Evolutionary conservation across 2,329 filamentous ascomycete genomes (phyloP).

Genomic region (Aspergillus texensis): DNA sequence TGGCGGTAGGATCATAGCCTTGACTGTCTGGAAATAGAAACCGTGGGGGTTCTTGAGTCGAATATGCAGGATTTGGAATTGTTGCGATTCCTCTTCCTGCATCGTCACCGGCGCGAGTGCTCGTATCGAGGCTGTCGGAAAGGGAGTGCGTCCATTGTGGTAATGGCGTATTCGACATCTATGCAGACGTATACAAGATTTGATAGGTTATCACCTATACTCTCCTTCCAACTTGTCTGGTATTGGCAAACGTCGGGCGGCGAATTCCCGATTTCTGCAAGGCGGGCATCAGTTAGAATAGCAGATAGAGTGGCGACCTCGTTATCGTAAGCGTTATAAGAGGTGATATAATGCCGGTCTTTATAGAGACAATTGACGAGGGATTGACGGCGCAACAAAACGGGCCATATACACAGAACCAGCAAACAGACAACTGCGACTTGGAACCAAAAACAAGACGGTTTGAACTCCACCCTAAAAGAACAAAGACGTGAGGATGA

Average conservation of each 20-base stretch:
- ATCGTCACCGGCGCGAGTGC: conserved; percentile 18
- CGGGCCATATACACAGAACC: conserved; percentile 4
- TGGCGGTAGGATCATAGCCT: conserved; percentile 22
- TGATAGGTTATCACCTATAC: conserved; percentile 9
- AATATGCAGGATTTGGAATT: conserved; percentile 21
- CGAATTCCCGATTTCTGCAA: conserved; percentile 11
- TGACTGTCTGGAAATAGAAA: conserved; percentile 23
- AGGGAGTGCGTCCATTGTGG: conserved; percentile 31
- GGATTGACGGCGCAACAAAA: not conserved
- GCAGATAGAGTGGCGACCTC: conserved; percentile 14
- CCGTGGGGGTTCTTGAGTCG: conserved; percentile 28
- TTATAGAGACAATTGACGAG: conserved; percentile 18
- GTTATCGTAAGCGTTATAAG: conserved; percentile 9
- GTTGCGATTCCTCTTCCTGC: conserved; percentile 17
- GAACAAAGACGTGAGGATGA: not conserved
- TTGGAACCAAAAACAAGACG: not conserved
- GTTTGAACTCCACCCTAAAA: not conserved
- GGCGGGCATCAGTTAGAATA: conserved; percentile 18
- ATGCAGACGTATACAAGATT: conserved; percentile 18
- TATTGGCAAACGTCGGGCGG: conserved; percentile 2
- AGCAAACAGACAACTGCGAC: not conserved
- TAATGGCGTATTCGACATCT: conserved; percentile 37
- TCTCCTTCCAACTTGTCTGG: not conserved
- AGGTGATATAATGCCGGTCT: conserved; percentile 21
- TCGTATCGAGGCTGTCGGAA: conserved; percentile 24